Conservation (phyloP, 192 early-diverging fungal genomes). For the Lobosporangium transversale region DNA sequence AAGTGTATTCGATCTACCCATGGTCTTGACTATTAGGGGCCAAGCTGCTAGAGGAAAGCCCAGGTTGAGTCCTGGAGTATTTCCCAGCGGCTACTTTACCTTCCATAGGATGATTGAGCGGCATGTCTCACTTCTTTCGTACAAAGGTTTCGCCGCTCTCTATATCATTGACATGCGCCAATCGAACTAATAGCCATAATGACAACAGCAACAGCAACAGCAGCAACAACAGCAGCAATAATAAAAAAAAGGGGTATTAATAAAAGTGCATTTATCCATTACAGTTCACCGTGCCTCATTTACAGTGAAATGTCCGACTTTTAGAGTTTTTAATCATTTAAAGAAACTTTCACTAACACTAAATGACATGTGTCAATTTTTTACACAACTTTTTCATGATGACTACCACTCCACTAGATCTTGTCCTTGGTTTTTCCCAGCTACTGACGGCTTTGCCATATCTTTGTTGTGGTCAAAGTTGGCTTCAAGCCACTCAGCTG, state of each 20-base stretch:
- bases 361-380: too few species aligned
- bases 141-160: too few species aligned
- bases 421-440: slow-evolving; percentile 14
- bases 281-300: too few species aligned
- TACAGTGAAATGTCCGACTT: too few species aligned
- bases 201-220: too few species aligned
- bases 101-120: not conserved
- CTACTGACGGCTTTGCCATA: too few species aligned
- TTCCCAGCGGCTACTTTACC: slow-evolving; percentile 10
- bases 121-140: slow-evolving; percentile 10
- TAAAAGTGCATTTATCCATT: too few species aligned
- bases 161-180: too few species aligned
- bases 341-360: too few species aligned
- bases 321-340: too few species aligned
- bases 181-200: too few species aligned
- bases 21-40: not conserved
- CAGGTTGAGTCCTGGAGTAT: slow-evolving; percentile 9
- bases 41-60: slow-evolving; percentile 6
- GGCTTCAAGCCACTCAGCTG: slow-evolving; percentile 41
- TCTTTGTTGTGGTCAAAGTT: slow-evolving; percentile 26
- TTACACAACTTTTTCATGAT: too few species aligned
- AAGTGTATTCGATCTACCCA: slow-evolving; percentile 11
- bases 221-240: not conserved
- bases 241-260: not conserved
- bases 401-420: slow-evolving; percentile 48